phyloP scores from a whole-genome alignment of 768 basidiomycete species.

The Tricholoma sp. region DNA sequence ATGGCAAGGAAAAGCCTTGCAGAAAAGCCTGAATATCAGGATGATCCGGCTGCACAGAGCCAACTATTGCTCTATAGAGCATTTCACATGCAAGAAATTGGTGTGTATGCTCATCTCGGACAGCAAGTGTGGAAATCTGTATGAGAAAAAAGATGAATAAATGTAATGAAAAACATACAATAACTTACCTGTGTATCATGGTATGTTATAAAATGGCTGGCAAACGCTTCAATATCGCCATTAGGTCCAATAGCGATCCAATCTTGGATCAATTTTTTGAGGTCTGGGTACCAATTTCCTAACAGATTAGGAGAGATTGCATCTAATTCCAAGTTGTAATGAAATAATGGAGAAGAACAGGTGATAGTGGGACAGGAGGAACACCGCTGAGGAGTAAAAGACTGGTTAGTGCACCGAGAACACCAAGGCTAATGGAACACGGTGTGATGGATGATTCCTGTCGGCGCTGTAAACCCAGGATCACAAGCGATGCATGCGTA shows the following conservation, averaged over 20 bases:
- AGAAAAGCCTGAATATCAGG: conserved; percentile 5
- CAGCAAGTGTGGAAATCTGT: background rate
- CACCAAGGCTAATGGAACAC: background rate
- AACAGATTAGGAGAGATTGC: background rate
- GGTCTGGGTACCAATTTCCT: background rate
- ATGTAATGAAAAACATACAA: background rate
- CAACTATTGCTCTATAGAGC: conserved; percentile 5
- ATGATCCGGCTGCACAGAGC: background rate
- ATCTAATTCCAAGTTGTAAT: background rate
- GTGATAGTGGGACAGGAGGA: background rate
- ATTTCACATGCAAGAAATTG: conserved; percentile 1
- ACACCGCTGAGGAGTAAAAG: background rate
- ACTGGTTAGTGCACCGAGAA: background rate
- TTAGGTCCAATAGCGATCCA: background rate
- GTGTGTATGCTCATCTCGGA: conserved; percentile 1
- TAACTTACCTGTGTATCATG: conserved; percentile 1
- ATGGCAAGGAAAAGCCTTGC: conserved; percentile 1
- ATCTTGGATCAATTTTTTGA: background rate
- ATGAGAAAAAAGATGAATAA: background rate
- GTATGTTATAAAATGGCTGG: conserved; percentile 1
- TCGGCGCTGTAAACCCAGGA: background rate
- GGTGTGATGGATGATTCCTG: background rate
- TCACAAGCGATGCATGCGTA: background rate
- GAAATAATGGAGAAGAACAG: background rate
- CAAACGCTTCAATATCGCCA: background rate